Conservation (phyloP, 2,329 filamentous ascomycete species). For the Cercospora berteroae region DNA sequence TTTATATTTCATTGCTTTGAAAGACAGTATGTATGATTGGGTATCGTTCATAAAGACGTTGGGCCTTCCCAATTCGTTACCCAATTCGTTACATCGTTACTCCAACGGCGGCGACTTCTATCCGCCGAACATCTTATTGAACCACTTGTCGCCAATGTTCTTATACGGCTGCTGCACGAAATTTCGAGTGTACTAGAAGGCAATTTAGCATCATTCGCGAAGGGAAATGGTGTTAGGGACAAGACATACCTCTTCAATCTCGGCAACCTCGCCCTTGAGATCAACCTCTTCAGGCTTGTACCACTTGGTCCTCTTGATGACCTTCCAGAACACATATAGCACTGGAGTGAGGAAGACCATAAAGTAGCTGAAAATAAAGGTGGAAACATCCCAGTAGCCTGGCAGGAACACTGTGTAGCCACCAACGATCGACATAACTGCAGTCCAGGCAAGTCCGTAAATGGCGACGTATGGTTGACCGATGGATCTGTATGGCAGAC, state of each 20-base stretch:
- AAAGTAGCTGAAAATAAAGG: constrained; percentile 71
- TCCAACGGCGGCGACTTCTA: constrained; percentile 2
- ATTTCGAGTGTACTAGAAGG: constrained; percentile 24
- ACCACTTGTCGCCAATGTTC: constrained; percentile 42
- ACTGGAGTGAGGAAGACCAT: constrained; percentile 70
- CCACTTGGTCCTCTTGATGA: constrained; percentile 62
- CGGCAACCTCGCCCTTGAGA: constrained; percentile 59
- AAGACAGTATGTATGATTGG: too few relatives aligned
- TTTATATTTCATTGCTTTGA: background rate
- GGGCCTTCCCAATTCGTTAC: background rate
- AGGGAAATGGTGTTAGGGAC: constrained; percentile 13
- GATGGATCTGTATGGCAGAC: constrained; percentile 64
- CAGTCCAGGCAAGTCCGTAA: constrained; percentile 59
- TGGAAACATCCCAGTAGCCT: constrained; percentile 61
- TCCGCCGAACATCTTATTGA: constrained; percentile 48
- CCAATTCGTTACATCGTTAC: background rate
- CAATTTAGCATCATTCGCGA: background rate
- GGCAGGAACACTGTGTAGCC: constrained; percentile 75
- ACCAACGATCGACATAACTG: constrained; percentile 71
- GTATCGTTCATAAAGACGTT: background rate
- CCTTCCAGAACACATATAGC: constrained; percentile 69
- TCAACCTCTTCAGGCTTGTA: constrained; percentile 59
- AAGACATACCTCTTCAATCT: constrained; percentile 56
- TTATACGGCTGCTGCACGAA: constrained; percentile 26
- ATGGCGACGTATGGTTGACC: constrained; percentile 70